Conservation (phyloP, 345 rosid species). For the Salix koriyanagi region DNA sequence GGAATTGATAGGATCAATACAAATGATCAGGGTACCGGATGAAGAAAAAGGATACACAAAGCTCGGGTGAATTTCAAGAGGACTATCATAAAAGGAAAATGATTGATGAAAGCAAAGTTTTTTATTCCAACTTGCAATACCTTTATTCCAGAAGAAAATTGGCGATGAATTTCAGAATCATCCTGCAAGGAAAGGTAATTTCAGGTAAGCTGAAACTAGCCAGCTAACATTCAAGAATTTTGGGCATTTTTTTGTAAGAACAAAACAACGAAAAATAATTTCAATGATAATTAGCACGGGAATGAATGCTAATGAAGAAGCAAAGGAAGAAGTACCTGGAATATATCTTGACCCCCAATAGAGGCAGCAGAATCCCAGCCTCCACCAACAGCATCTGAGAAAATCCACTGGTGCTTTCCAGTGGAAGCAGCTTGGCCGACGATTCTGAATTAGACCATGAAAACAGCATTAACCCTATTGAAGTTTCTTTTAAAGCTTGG, state of each 20-base stretch:
- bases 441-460: slow-evolving; percentile 13
- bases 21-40: neutral
- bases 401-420: slow-evolving; percentile 69
- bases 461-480: neutral
- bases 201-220: neutral
- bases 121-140: slow-evolving; percentile 17
- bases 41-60: neutral
- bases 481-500: neutral
- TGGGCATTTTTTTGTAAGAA: neutral
- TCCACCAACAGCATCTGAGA: slow-evolving; percentile 40
- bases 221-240: neutral
- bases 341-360: slow-evolving; percentile 11
- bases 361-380: slow-evolving; percentile 12
- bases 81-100: neutral
- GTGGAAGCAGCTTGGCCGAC: slow-evolving; percentile 55
- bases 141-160: slow-evolving; percentile 52
- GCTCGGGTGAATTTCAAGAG: neutral
- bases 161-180: slow-evolving; percentile 32
- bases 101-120: neutral
- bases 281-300: neutral
- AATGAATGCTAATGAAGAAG: neutral
- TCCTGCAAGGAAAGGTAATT: slow-evolving; percentile 26
- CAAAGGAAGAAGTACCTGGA: slow-evolving; percentile 36
- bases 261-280: neutral
- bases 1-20: slow-evolving; percentile 8